Evolutionary conservation across 176 grass and related monocot genomes (phyloP).

Genomic region (Poa pratensis): DNA sequence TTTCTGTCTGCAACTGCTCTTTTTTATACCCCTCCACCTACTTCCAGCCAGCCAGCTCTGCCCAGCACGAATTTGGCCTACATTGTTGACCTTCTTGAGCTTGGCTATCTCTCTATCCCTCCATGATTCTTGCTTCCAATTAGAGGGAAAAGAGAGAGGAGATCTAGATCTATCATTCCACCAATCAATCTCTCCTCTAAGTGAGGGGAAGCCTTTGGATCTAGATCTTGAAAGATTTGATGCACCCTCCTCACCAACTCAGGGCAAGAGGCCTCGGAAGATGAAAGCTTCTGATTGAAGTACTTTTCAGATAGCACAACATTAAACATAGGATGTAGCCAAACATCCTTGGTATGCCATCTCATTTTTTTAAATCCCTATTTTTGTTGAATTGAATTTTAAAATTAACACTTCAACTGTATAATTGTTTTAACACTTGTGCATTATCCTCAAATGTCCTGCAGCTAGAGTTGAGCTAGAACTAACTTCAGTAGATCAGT

Average conservation of each 20-base stretch:
- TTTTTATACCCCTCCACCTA: too few relatives aligned
- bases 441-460: background rate
- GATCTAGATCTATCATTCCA: too few relatives aligned
- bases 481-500: conserved; percentile 11
- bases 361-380: background rate
- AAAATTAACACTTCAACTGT: background rate
- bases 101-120: too few relatives aligned
- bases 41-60: too few relatives aligned
- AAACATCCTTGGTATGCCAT: conserved; percentile 30
- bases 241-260: conserved; percentile 77
- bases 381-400: background rate
- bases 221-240: conserved; percentile 94
- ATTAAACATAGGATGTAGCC: background rate
- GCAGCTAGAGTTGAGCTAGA: conserved; percentile 21
- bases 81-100: too few relatives aligned
- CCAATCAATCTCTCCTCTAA: too few relatives aligned
- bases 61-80: too few relatives aligned
- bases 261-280: conserved; percentile 89
- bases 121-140: too few relatives aligned
- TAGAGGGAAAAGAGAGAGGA: too few relatives aligned
- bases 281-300: conserved; percentile 82
- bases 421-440: background rate
- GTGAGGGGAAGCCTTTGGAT: too few relatives aligned
- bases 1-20: too few relatives aligned
- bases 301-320: background rate